A percentile compares a stretch with the other conserved stretches of the same genome.
Evolutionary conservation across 805 yeast species (phyloP).

Genomic region (Starmerella gropengiesseri): DNA sequence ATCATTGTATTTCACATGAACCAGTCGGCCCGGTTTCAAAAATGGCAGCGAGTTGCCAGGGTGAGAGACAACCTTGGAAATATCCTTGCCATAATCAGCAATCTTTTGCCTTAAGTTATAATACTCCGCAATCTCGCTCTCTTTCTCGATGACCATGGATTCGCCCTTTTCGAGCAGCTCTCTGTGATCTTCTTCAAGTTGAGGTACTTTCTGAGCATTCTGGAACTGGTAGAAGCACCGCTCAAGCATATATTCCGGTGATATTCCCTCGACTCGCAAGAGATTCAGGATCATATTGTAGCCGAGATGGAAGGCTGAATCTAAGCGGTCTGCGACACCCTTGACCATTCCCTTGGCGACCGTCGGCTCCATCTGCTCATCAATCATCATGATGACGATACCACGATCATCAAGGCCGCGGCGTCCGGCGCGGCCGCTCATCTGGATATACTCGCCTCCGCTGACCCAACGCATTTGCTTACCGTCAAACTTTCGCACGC

Average conservation of each 20-base stretch:
- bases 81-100: constrained; percentile 58
- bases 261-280: constrained; percentile 94
- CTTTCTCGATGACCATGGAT: constrained; percentile 56
- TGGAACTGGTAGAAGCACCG: constrained; percentile 92
- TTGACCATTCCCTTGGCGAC: constrained; percentile 99
- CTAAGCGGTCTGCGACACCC: constrained; percentile 95
- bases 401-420: constrained; percentile 99
- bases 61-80: constrained; percentile 73
- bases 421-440: constrained; percentile 99
- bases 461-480: constrained; percentile 96
- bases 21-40: constrained; percentile 78
- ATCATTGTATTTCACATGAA: constrained; percentile 48
- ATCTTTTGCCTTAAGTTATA: constrained; percentile 71
- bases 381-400: constrained; percentile 98
- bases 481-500: constrained; percentile 98
- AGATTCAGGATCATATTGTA: constrained; percentile 92
- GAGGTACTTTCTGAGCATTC: constrained; percentile 81
- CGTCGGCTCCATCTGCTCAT: constrained; percentile 98
- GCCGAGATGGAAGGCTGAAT: constrained; percentile 94
- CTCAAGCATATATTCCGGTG: constrained; percentile 95
- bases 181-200: constrained; percentile 56
- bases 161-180: constrained; percentile 42
- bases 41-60: constrained; percentile 79
- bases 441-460: constrained; percentile 98
- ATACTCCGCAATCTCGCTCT: constrained; percentile 62